A percentile compares a stretch with the other conserved stretches of the same genome.
phyloP scores from a whole-genome alignment of 1,284 basidiomycete species.

The Tetrapyrgos nigripes region DNA sequence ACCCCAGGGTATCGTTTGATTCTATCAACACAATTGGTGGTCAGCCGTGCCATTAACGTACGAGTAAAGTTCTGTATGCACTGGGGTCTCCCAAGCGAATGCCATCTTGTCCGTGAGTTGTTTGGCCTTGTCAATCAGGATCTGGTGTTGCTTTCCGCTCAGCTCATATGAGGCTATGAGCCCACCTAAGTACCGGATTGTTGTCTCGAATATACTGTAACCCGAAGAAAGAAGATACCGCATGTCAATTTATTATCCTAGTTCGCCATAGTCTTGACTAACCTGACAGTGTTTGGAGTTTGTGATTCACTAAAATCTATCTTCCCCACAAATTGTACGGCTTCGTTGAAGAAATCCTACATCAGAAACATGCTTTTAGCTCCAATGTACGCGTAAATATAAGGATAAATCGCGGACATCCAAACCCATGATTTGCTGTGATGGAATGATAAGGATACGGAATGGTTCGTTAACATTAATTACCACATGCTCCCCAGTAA shows the following conservation, averaged over 20 bases:
- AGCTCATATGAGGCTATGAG: conserved; percentile 77
- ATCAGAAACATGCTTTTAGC: not conserved
- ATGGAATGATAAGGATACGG: conserved; percentile 8
- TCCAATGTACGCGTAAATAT: not conserved
- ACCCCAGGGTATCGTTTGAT: conserved; percentile 57
- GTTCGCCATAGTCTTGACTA: not conserved
- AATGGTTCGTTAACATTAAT: too few species aligned
- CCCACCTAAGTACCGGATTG: conserved; percentile 69
- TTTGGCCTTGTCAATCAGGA: conserved; percentile 60
- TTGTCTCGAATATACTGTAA: conserved; percentile 73
- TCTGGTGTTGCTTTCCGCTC: conserved; percentile 54
- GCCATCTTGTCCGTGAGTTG: conserved; percentile 65
- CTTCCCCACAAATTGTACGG: conserved; percentile 44
- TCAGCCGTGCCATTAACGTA: not conserved
- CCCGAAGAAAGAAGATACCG: not conserved
- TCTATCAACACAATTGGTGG: conserved; percentile 37
- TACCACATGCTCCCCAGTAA: conserved; percentile 6
- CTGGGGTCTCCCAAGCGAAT: conserved; percentile 48
- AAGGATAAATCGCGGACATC: conserved; percentile 33
- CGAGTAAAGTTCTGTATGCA: not conserved
- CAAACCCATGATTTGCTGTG: conserved; percentile 50
- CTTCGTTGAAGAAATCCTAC: conserved; percentile 55
- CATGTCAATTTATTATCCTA: not conserved
- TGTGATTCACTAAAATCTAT: conserved; percentile 56
- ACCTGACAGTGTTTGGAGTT: conserved; percentile 49